Evolutionary conservation across 192 early-diverging fungal species (phyloP), one percentile per base, ranked within the genome.

Genomic region (Pilaira anomala): DNA sequence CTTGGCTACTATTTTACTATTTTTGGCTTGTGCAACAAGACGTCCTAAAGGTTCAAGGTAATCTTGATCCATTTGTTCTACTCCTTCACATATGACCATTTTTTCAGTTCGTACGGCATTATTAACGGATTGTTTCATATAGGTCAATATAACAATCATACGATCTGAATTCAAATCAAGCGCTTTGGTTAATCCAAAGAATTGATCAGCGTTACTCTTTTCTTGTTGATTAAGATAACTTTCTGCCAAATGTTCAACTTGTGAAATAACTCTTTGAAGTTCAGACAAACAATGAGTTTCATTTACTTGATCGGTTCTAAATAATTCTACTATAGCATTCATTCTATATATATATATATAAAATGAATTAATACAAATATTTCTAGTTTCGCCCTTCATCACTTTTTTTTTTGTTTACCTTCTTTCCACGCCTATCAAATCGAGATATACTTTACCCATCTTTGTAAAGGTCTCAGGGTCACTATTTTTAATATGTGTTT

Each of bases 281-380:
- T 92, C 90, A 18, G 75, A 72, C 52, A 93, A 65, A 26, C 83
- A 77, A 12, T 85, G 83, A 2, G 66, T 56, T 18, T 88, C 86
- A 24, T 83, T 80, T 45, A 91, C 69, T 59, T 92, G 89, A 56
- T 94, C 91, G 48, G 83, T 84, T 60, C 91, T 88, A 58, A 96
- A 50, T 9, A 86, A 65, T 44, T 91, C 89, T 4, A 96, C 77
- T 53, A 91, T 81, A 0, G 69, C 77, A 64, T 92, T 85, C 45
- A 96, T 70, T 48, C 80, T 82, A 14, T 29, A 18, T 3, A 24
- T 13, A 52, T n/a, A 0, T 16, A 45, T 4, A 6, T 50, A n/a
- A n/a, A n/a, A n/a, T n/a, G n/a, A n/a, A n/a, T n/a, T n/a, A n/a
- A n/a, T n/a, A n/a, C n/a, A n/a, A n/a, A n/a, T n/a, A n/a, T n/a